Percentiles rank a stretch among this genome's conserved stretches.
Evolutionary conservation across 257 asterid species (phyloP).

Genomic region (Solanum corneliomulleri): DNA sequence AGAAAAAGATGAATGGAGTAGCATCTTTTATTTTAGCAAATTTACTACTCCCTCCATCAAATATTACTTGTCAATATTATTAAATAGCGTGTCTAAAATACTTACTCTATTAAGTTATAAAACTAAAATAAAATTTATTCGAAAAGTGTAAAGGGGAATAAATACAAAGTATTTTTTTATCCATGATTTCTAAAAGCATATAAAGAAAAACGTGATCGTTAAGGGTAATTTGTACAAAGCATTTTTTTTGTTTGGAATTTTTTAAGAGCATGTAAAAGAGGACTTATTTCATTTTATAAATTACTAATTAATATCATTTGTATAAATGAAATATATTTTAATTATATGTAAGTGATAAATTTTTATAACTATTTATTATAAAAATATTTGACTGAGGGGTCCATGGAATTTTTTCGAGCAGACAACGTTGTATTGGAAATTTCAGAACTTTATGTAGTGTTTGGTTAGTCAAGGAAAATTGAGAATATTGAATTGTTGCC

Average conservation of each 20-base stretch:
- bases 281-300: background rate
- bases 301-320: background rate
- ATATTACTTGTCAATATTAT: too few species aligned
- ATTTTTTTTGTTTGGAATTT: background rate
- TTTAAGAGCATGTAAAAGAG: background rate
- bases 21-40: background rate
- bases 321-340: background rate
- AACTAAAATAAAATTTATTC: background rate
- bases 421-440: background rate
- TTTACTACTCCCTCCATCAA: background rate
- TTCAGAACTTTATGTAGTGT: background rate
- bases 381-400: background rate
- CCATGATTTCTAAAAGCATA: background rate
- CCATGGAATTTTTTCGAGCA: background rate
- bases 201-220: too few species aligned
- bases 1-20: background rate
- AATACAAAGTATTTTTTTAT: background rate
- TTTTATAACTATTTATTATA: background rate
- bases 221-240: background rate
- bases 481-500: background rate
- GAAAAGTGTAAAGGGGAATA: background rate
- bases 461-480: background rate
- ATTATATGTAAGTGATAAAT: background rate
- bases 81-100: background rate
- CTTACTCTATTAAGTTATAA: background rate